phyloP scores from a whole-genome alignment of 2,329 filamentous ascomycete genomes.

The Aureobasidium pullulans region DNA sequence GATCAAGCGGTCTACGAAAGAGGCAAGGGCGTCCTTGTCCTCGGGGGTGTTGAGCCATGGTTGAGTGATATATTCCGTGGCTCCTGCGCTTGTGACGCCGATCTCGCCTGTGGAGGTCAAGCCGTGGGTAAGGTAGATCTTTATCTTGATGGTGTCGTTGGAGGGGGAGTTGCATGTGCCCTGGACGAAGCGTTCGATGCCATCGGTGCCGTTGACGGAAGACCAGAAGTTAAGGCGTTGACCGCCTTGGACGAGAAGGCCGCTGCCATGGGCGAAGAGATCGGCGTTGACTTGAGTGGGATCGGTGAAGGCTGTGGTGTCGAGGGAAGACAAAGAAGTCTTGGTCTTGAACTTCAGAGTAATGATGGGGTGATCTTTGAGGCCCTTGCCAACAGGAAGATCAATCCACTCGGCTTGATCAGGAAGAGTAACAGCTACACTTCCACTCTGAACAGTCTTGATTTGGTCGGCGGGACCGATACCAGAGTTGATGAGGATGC shows the following conservation, averaged over 20 bases:
- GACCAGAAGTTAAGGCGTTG: conserved; percentile 50
- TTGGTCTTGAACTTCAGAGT: conserved; percentile 43
- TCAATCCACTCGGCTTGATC: conserved; percentile 24
- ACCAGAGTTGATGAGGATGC: conserved; percentile 34
- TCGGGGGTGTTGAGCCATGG: conserved; percentile 45
- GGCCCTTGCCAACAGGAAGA: conserved; percentile 24
- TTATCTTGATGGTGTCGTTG: conserved; percentile 45
- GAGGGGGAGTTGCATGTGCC: conserved; percentile 37
- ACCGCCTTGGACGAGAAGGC: conserved; percentile 29
- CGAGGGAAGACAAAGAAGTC: conserved; percentile 37
- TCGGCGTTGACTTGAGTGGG: conserved; percentile 43
- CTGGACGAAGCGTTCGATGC: conserved; percentile 40
- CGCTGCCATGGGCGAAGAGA: conserved; percentile 35
- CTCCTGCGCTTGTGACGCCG: conserved; percentile 27
- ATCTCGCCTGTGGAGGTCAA: conserved; percentile 39
- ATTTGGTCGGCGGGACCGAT: conserved; percentile 41
- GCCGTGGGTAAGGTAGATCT: conserved; percentile 51
- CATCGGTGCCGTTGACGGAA: conserved; percentile 48
- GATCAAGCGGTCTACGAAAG: conserved; percentile 41
- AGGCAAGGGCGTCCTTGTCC: conserved; percentile 32
- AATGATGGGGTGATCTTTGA: conserved; percentile 46
- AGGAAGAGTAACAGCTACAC: conserved; percentile 16
- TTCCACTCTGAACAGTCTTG: conserved; percentile 19
- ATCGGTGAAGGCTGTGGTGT: conserved; percentile 40
- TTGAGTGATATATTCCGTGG: conserved; percentile 40